These are phyloP conservation scores for Anthoceros angustus DNA, from an alignment of 225 moss, liverwort and hornwort genomes.

Conservation along the genomic window DNA sequence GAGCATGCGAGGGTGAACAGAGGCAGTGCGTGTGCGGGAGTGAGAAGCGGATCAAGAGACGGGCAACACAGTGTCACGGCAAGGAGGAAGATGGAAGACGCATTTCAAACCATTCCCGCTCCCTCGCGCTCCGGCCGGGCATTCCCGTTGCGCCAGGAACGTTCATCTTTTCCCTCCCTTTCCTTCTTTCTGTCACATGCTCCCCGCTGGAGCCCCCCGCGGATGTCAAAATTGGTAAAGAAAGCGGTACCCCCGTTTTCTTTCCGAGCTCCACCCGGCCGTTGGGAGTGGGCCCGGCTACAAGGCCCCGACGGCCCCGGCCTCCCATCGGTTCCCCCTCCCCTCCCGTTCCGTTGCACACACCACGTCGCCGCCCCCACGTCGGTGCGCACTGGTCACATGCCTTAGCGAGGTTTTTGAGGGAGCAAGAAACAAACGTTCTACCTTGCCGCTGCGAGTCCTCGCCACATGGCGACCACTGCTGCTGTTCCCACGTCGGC, in stretches of 20 bases:
- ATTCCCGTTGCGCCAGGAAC: not conserved
- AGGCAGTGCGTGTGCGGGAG: not conserved
- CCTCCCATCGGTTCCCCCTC: not conserved
- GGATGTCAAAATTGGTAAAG: not conserved
- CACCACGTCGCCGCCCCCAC: not conserved
- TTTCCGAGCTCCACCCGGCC: not conserved
- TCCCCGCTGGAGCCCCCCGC: not conserved
- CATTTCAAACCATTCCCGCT: conserved; percentile 4
- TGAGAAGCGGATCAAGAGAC: not conserved
- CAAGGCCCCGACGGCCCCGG: too few species aligned
- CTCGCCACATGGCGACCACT: not conserved
- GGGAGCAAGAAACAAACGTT: not conserved
- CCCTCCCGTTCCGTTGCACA: not conserved
- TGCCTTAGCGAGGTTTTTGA: too few species aligned
- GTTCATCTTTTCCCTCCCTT: not conserved
- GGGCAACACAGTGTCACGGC: not conserved
- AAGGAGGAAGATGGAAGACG: not conserved
- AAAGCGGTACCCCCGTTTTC: not conserved
- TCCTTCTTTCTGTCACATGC: not conserved
- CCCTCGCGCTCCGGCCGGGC: not conserved
- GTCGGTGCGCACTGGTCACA: not conserved
- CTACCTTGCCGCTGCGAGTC: not conserved
- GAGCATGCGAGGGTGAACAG: not conserved
- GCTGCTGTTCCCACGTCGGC: not conserved
- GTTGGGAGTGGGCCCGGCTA: not conserved